Conservation (phyloP, 805 yeast genomes). For the Soucietia sequanensis region DNA sequence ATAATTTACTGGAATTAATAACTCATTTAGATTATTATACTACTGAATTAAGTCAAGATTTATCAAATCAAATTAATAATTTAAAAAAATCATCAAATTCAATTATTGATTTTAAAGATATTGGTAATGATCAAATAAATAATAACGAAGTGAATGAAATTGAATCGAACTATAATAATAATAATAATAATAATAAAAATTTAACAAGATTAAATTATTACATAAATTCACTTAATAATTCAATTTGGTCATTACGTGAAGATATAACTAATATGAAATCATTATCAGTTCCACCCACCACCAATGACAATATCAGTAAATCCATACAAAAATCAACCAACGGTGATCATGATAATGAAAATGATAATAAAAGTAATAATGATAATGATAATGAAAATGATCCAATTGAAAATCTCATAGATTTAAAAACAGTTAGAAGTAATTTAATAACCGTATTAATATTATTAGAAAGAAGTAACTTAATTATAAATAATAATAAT, state of each 20-base stretch:
- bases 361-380: slow-evolving; percentile 15
- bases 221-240: slow-evolving; percentile 56
- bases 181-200: slow-evolving; percentile 16
- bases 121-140: slow-evolving; percentile 3
- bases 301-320: slow-evolving; percentile 1
- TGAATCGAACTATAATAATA: too few relatives aligned
- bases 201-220: slow-evolving; percentile 66
- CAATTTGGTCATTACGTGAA: slow-evolving; percentile 54
- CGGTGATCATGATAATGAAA: slow-evolving; percentile 16
- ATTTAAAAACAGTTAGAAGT: slow-evolving; percentile 43
- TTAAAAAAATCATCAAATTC: slow-evolving; percentile 34
- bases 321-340: slow-evolving; percentile 1
- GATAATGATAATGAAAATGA: slow-evolving; percentile 15
- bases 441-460: slow-evolving; percentile 47
- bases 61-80: slow-evolving; percentile 48
- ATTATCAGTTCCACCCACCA: too few relatives aligned
- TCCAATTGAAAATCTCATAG: slow-evolving; percentile 37
- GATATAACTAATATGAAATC: slow-evolving; percentile 38
- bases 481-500: slow-evolving; percentile 4
- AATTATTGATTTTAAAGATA: not conserved
- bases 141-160: too few relatives aligned
- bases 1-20: slow-evolving; percentile 49
- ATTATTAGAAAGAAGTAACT: slow-evolving; percentile 41
- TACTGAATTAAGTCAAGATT: slow-evolving; percentile 40
- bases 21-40: slow-evolving; percentile 64